These are phyloP conservation scores for Polyporus arcularius DNA, from an alignment of 768 basidiomycete genomes.

Conservation along the genomic window DNA sequence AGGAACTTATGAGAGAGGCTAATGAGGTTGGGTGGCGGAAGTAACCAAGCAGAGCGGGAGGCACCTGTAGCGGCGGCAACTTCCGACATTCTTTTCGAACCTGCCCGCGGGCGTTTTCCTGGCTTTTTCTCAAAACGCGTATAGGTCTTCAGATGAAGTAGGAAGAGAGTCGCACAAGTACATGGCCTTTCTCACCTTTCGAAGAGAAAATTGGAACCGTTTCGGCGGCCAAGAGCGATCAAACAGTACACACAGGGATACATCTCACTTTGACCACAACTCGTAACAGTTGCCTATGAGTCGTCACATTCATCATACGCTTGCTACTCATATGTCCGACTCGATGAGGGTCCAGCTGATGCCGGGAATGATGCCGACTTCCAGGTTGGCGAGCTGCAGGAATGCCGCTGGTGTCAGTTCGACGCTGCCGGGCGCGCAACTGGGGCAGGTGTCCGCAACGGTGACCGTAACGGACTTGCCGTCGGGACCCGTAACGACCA, in stretches of 20 bases:
- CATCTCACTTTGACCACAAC: constrained; percentile 10
- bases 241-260: background rate
- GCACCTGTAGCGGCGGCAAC: no score
- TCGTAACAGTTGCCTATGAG: constrained; percentile 14
- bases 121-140: no score
- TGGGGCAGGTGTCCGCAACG: constrained; percentile 33
- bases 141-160: no score
- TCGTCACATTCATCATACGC: constrained; percentile 13
- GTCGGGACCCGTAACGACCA: constrained; percentile 26
- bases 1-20: no score
- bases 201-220: background rate
- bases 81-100: no score
- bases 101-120: no score
- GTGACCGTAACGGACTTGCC: constrained; percentile 29
- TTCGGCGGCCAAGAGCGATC: no score
- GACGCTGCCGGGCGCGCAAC: constrained; percentile 27
- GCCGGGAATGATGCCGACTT: constrained; percentile 26
- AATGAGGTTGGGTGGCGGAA: no score
- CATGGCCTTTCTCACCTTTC: no score
- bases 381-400: constrained; percentile 23
- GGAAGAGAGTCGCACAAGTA: no score
- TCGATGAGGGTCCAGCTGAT: constrained; percentile 26
- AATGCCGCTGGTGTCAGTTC: constrained; percentile 32
- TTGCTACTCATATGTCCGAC: background rate
- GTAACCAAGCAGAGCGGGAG: no score